phyloP scores from a whole-genome alignment of 1,284 basidiomycete genomes.

The Bondarzewia mesenterica region DNA sequence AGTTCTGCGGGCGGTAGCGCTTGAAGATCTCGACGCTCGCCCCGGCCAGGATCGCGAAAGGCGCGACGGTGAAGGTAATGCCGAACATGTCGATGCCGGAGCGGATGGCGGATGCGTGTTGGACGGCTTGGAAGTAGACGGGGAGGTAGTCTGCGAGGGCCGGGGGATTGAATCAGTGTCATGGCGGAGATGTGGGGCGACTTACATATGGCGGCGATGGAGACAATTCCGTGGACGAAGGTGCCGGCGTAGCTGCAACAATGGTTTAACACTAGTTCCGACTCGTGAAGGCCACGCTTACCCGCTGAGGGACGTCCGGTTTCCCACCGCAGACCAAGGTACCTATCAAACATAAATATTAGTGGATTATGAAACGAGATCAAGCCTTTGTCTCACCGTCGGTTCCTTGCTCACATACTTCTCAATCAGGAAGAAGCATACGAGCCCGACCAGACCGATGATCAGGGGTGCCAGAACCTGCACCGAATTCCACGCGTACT shows the following conservation, averaged over 20 bases:
- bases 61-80: conserved; percentile 11
- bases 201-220: conserved; percentile 12
- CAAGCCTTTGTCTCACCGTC: conserved; percentile 11
- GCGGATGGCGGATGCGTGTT: conserved; percentile 8
- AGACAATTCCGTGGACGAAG: conserved; percentile 23
- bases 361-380: neutral
- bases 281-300: neutral
- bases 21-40: conserved; percentile 9
- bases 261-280: neutral
- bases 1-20: conserved; percentile 11
- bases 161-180: neutral
- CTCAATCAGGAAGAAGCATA: conserved; percentile 23
- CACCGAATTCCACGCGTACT: conserved; percentile 22
- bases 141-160: conserved; percentile 12
- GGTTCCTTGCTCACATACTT: conserved; percentile 17
- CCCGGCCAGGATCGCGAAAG: conserved; percentile 12
- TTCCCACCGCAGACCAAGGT: neutral
- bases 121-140: conserved; percentile 15
- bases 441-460: conserved; percentile 16
- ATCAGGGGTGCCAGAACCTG: conserved; percentile 22
- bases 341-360: neutral
- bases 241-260: conserved; percentile 18
- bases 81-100: conserved; percentile 15
- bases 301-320: conserved; percentile 2
- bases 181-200: too few species aligned